A percentile compares a stretch with the other conserved stretches of the same genome.
Conservation (phyloP, 2,329 filamentous ascomycete species). For the Claviceps sp. region DNA sequence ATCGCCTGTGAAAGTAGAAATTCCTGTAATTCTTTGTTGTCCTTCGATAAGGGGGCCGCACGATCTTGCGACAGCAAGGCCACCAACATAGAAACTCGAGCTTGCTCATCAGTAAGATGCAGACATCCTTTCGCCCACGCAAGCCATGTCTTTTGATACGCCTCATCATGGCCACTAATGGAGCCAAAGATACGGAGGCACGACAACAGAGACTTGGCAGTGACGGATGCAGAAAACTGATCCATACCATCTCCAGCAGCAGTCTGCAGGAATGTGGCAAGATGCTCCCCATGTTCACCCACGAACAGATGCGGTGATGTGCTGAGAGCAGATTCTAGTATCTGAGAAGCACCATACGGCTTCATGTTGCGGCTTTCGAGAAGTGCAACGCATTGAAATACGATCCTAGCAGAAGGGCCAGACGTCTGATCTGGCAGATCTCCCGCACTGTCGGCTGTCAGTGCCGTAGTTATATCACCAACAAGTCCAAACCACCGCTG, state of each 20-base stretch:
- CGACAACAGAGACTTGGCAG: constrained; percentile 50
- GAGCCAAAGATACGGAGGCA: constrained; percentile 45
- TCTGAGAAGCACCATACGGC: constrained; percentile 39
- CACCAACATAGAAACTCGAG: constrained; percentile 22
- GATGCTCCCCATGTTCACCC: constrained; percentile 15
- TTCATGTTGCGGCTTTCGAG: constrained; percentile 40
- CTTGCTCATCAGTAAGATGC: constrained; percentile 11
- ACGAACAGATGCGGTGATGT: constrained; percentile 29
- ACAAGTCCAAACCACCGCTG: constrained; percentile 53
- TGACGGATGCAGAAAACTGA: constrained; percentile 52
- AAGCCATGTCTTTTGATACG: constrained; percentile 31
- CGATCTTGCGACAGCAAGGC: constrained; percentile 33
- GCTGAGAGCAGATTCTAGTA: constrained; percentile 26
- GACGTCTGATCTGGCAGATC: constrained; percentile 17
- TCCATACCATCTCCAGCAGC: constrained; percentile 44
- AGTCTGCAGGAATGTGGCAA: constrained; percentile 29
- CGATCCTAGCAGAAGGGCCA: constrained; percentile 16
- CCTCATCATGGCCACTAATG: constrained; percentile 22
- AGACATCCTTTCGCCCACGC: constrained; percentile 30
- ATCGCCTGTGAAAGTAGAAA: constrained; percentile 29
- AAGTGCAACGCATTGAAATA: constrained; percentile 26
- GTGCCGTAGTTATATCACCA: constrained; percentile 28
- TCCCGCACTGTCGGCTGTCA: constrained; percentile 8
- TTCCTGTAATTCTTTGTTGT: constrained; percentile 29
- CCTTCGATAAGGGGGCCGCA: constrained; percentile 24